phyloP scores from a whole-genome alignment of 805 yeast species.

The Sugiyamaella boreocaroliniensis region DNA sequence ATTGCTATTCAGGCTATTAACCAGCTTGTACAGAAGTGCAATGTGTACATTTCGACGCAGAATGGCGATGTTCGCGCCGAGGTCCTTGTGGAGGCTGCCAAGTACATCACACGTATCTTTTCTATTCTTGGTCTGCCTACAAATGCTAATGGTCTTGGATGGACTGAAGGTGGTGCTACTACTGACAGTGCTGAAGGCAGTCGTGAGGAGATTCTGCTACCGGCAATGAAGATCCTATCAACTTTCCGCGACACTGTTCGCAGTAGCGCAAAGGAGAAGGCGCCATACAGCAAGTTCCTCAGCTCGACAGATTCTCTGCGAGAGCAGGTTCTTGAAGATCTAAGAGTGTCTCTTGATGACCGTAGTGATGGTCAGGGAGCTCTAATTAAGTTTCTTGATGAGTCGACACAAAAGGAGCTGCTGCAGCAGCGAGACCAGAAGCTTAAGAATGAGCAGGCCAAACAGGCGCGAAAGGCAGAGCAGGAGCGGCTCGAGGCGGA shows the following conservation, averaged over 20 bases:
- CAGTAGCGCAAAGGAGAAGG: slow-evolving; percentile 58
- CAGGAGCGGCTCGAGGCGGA: slow-evolving; percentile 31
- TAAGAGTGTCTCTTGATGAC: slow-evolving; percentile 86
- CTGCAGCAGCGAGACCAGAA: slow-evolving; percentile 51
- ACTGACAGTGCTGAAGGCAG: slow-evolving; percentile 20
- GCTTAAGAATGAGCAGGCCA: slow-evolving; percentile 46
- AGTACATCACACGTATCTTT: slow-evolving; percentile 66
- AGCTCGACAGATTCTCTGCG: slow-evolving; percentile 70
- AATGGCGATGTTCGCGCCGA: slow-evolving; percentile 55
- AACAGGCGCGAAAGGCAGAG: slow-evolving; percentile 49
- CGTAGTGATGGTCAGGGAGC: slow-evolving; percentile 73
- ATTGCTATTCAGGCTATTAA: slow-evolving; percentile 56
- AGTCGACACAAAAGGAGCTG: slow-evolving; percentile 61
- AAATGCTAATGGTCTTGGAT: slow-evolving; percentile 69
- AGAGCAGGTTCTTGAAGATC: slow-evolving; percentile 57
- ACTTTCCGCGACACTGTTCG: slow-evolving; percentile 80
- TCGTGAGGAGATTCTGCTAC: slow-evolving; percentile 65
- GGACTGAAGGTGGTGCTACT: slow-evolving; percentile 40
- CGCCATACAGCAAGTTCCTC: slow-evolving; percentile 47
- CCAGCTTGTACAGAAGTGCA: slow-evolving; percentile 64
- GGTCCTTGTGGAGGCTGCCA: slow-evolving; percentile 54
- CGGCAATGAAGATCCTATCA: slow-evolving; percentile 72
- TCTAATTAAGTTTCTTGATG: slow-evolving; percentile 70
- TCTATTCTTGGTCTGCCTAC: slow-evolving; percentile 68
- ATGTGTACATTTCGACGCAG: slow-evolving; percentile 58